Base-by-base conservation (phyloP, 1,284 basidiomycete species). In the Blastosporella zonata region DNA sequence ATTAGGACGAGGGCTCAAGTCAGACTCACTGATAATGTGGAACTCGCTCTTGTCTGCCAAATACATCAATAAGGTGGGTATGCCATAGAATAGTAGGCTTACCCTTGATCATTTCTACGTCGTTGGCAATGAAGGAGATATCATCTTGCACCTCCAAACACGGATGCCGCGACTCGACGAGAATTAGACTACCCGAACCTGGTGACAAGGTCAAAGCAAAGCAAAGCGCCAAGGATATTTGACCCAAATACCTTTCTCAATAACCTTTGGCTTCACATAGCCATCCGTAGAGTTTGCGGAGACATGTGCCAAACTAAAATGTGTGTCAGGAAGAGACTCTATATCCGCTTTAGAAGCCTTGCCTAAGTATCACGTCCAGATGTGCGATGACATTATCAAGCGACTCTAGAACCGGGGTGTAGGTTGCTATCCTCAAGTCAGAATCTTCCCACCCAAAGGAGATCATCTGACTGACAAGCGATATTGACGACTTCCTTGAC, bases 81-180 rank as follows among this genome's bases (percentile, higher is more conserved):
- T 47, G n/a, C 27, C 51, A 42, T 59, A 62, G 59, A 23, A 36
- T 15, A 10, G 4, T 37, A 13, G 18, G 18, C 35, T 31, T 57
- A 81, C 87, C 82, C 66, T 90, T 89, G 52, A 89, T 80, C 87
- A 96, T 90, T 62, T 91, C 83, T 23, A 93, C 81, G 62, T 99
- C 93, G 64, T 99, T 99, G 0, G 96, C 79, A 53, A 99, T 99
- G 65, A 99, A 99, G 60, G 79, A 87, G 45, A 99, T 77, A 39
- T 96, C 96, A 47, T 98, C 95, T 67, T 97, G 94, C 3, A 96
- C 90, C 66, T 99, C 97, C 7, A 99, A 75, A 59, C 96, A 98
- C 5, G 97, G 96, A 70, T 99, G 97, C 23, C 97, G 78, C 10
- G 93, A 92, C 37, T 92, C 90, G 52, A 76, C 79, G 18, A 97